Evolutionary conservation across 2,329 filamentous ascomycete species (phyloP).

Genomic region (Geoglossum cookeanum): DNA sequence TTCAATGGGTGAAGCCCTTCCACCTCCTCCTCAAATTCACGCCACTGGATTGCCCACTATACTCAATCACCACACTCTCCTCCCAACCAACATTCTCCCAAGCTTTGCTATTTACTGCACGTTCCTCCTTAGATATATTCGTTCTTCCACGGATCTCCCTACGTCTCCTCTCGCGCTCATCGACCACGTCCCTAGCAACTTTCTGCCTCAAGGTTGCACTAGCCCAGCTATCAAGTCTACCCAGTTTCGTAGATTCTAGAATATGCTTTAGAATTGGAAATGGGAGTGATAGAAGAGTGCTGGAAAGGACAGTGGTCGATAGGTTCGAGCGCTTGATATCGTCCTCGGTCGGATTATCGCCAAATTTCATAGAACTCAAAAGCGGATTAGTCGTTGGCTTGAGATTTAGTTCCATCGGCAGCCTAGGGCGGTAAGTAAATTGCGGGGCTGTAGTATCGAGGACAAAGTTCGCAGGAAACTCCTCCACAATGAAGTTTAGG

Average conservation of each 20-base stretch:
- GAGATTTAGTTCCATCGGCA: slow-evolving; percentile 22
- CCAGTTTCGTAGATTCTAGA: slow-evolving; percentile 40
- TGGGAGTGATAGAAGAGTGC: slow-evolving; percentile 49
- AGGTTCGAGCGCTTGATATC: slow-evolving; percentile 16
- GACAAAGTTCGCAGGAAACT: slow-evolving; percentile 40
- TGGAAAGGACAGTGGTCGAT: slow-evolving; percentile 37
- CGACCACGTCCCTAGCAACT: slow-evolving; percentile 31
- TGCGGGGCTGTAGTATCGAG: slow-evolving; percentile 33
- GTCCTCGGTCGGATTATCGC: slow-evolving; percentile 36
- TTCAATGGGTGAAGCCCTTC: not conserved
- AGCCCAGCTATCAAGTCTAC: slow-evolving; percentile 15
- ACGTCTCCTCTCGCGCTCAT: slow-evolving; percentile 39
- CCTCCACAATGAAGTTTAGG: slow-evolving; percentile 39
- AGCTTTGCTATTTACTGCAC: slow-evolving; percentile 11
- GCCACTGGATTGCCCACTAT: not conserved
- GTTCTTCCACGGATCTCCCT: slow-evolving; percentile 13
- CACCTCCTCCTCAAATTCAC: not conserved
- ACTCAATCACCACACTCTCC: slow-evolving; percentile 10
- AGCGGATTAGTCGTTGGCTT: slow-evolving; percentile 29
- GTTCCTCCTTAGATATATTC: slow-evolving; percentile 13
- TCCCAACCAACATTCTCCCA: slow-evolving; percentile 18
- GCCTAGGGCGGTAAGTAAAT: slow-evolving; percentile 27
- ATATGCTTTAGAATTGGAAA: slow-evolving; percentile 46
- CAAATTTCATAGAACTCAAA: slow-evolving; percentile 48
- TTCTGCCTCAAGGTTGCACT: slow-evolving; percentile 28